Base-by-base conservation (phyloP, 345 rosid species). In the Pelargonium nanum region DNA sequence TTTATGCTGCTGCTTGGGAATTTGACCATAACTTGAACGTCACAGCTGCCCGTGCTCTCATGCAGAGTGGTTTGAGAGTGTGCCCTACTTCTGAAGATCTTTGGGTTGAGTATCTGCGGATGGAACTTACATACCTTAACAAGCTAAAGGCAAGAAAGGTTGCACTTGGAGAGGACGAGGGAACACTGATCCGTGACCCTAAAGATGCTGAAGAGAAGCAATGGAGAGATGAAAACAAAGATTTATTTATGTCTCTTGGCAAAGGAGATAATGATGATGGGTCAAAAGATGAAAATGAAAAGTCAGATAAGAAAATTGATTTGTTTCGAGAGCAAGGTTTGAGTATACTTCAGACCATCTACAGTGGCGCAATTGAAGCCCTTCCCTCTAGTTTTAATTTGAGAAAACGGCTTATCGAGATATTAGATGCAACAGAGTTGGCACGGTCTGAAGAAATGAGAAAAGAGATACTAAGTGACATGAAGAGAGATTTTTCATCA, bases 1-100 rank as follows among this genome's bases (percentile, higher is more conserved):
- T 87, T 56, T 89, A 93, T 80, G 97, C 97, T 71, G 97, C 97
- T 12, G 94, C 91, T 52, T 93, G 99, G 97, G 94, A 93, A 69
- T 93, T 87, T 34, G 96, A 93, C 74, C 74, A 78, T 40, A 87
- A 89, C 66, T 74, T 87, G 57, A 89, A 89, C 65, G 96, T 85
- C 13, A 72, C 78, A 0, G 88, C 88, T 24, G 94, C 97, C 64
- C 93, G 97, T 65, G 94, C 88, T 61, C 80, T 89, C 19, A 93
- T 89, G 97, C 94, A 84, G 77, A 85, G 71, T 65, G 99, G 96
- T 22, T 74, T 93, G 75, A 80, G 99, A 68, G 72, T 79, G 22
- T 93, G 95, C 74, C 78, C 97, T 2, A 65, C 62, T 44, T 85
- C 99, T 1, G 88, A 89, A 65, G 96, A 93, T 26, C 79, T 89